phyloP scores from a whole-genome alignment of 164 flowering plant species.

The Nymphaea thermarum region DNA sequence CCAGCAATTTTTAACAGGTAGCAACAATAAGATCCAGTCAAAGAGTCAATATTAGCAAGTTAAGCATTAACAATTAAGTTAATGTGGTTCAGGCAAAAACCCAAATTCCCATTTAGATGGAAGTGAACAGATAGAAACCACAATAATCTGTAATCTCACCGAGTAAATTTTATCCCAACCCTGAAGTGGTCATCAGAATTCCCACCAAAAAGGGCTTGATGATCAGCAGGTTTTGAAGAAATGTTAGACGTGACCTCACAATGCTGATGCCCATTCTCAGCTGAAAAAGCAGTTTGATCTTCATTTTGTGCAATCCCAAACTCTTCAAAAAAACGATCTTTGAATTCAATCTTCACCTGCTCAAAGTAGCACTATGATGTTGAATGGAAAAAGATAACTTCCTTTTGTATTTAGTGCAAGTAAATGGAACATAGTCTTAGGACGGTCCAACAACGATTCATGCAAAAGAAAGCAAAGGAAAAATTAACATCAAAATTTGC shows the following conservation, averaged over 20 bases:
- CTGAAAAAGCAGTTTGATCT: conserved; percentile 13
- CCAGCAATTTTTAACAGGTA: too few relatives aligned
- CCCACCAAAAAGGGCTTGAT: conserved; percentile 59
- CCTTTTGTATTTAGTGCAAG: too few relatives aligned
- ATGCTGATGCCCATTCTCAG: conserved; percentile 12
- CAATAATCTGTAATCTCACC: background rate
- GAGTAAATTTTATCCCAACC: conserved; percentile 79
- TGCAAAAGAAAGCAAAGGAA: background rate
- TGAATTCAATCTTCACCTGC: conserved; percentile 63
- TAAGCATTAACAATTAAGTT: too few relatives aligned
- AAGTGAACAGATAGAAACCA: background rate
- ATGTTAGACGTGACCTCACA: conserved; percentile 8
- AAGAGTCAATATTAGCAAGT: too few relatives aligned
- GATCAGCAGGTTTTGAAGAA: conserved; percentile 72
- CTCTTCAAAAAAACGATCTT: conserved; percentile 52
- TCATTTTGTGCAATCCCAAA: conserved; percentile 48
- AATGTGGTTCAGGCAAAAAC: too few relatives aligned
- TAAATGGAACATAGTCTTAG: background rate
- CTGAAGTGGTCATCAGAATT: conserved; percentile 67
- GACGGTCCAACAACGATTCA: background rate
- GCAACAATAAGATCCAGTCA: too few relatives aligned
- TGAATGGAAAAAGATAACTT: too few relatives aligned
- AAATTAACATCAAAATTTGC: too few relatives aligned
- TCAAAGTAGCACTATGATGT: too few relatives aligned
- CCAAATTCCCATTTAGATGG: background rate